phyloP scores from a whole-genome alignment of 108 stramenopile genomes.

The Asterionellopsis glacialis region DNA sequence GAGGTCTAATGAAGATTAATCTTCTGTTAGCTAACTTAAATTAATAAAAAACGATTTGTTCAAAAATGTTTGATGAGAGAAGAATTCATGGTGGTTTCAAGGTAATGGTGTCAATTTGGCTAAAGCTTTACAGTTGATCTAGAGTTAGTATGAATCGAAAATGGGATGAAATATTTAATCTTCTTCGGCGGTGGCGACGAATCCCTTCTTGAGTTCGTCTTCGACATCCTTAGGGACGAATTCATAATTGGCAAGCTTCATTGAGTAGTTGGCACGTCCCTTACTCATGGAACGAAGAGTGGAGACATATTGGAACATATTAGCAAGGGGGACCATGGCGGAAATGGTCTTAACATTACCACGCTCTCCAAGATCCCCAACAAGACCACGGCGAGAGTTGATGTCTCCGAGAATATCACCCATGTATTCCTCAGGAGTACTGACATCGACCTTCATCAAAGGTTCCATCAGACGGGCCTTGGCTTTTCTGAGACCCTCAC shows the following conservation, averaged over 20 bases:
- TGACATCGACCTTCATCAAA: conserved; percentile 96
- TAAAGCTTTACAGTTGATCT: neutral
- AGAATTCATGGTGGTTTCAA: too few relatives aligned
- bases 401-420: conserved; percentile 98
- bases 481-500: conserved; percentile 95
- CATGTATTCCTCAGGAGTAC: conserved; percentile 98
- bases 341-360: conserved; percentile 93
- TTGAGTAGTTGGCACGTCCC: conserved; percentile 97
- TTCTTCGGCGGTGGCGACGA: conserved; percentile 68
- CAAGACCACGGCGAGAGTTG: conserved; percentile 93
- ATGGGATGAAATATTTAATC: conserved; percentile 6
- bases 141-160: neutral
- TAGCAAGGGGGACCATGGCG: conserved; percentile 92
- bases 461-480: conserved; percentile 97
- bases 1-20: neutral
- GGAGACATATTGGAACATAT: conserved; percentile 99
- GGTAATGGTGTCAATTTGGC: neutral
- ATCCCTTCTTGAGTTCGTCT: conserved; percentile 86
- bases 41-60: too few relatives aligned
- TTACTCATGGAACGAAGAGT: conserved; percentile 90
- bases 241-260: conserved; percentile 96
- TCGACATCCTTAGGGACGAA: conserved; percentile 93
- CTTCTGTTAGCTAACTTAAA: too few relatives aligned
- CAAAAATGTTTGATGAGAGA: too few relatives aligned
- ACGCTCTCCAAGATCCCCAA: conserved; percentile 93